phyloP scores from a whole-genome alignment of 2,329 filamentous ascomycete species.

The Pyrenophora teres region DNA sequence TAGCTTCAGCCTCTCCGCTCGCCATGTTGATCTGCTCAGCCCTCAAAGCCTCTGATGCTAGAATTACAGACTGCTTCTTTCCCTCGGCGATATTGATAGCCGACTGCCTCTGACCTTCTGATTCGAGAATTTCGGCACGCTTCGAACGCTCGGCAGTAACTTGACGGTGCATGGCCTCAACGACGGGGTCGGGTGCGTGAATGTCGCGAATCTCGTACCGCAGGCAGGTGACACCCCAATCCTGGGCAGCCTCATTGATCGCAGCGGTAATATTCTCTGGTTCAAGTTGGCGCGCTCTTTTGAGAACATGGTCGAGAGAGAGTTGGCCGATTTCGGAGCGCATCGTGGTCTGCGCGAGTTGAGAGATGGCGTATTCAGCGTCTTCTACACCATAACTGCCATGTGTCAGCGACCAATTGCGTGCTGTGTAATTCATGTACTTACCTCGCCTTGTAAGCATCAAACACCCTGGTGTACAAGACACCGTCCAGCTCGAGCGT shows the following conservation, averaged over 20 bases:
- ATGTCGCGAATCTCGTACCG: constrained; percentile 99
- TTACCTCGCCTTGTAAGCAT: constrained; percentile 95
- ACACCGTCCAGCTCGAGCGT: constrained; percentile 96
- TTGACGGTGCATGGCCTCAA: constrained; percentile 97
- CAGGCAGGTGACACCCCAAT: constrained; percentile 94
- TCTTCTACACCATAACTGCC: constrained; percentile 94
- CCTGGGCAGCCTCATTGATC: constrained; percentile 96
- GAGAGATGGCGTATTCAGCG: constrained; percentile 96
- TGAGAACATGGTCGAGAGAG: constrained; percentile 94
- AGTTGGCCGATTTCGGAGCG: constrained; percentile 97
- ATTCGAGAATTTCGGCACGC: constrained; percentile 95
- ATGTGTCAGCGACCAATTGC: constrained; percentile 14
- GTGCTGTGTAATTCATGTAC: constrained; percentile 19
- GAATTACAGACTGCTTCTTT: constrained; percentile 93
- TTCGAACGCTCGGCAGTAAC: constrained; percentile 97
- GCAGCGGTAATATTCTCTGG: constrained; percentile 95
- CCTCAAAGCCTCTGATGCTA: constrained; percentile 88
- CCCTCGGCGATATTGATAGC: constrained; percentile 99
- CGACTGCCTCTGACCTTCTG: constrained; percentile 93
- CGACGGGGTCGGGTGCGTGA: constrained; percentile 89
- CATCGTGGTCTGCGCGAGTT: constrained; percentile 98
- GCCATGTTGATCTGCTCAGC: constrained; percentile 94
- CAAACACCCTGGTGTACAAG: constrained; percentile 92
- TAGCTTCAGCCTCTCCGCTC: constrained; percentile 91
- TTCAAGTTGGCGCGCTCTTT: constrained; percentile 94